Conservation (phyloP, 176 grass and related monocot species). For the Hordeum marinum region DNA sequence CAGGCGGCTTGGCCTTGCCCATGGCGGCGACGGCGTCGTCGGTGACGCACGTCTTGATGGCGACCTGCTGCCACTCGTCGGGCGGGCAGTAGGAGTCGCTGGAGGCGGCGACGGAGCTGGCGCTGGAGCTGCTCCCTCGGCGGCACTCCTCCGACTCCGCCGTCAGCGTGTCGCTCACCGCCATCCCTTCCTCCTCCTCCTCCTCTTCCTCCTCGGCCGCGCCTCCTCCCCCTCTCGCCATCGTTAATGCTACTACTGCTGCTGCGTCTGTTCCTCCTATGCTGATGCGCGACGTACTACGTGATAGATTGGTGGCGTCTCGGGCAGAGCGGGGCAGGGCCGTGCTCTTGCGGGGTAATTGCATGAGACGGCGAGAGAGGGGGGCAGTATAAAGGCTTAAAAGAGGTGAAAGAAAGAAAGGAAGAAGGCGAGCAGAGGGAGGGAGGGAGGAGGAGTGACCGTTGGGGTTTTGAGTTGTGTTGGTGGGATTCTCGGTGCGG, state of each 20-base stretch:
- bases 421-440: neutral
- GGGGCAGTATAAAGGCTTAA: conserved; percentile 35
- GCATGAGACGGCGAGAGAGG: conserved; percentile 9
- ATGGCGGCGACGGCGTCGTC: neutral
- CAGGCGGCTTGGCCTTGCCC: neutral
- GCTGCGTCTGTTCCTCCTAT: neutral
- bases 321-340: neutral
- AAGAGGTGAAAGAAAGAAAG: conserved; percentile 26
- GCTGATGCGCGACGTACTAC: neutral
- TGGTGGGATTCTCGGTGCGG: conserved; percentile 25
- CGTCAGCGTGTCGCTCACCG: conserved; percentile 35
- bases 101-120: conserved; percentile 36
- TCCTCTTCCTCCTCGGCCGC: neutral
- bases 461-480: conserved; percentile 53
- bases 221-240: conserved; percentile 19
- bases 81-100: conserved; percentile 29
- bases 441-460: conserved; percentile 27
- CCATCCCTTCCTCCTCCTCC: conserved; percentile 25
- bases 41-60: conserved; percentile 37
- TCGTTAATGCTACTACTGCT: neutral
- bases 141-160: conserved; percentile 35
- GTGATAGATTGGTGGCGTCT: neutral
- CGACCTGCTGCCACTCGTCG: conserved; percentile 23
- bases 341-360: neutral
- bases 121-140: conserved; percentile 48